Conservation (phyloP, 164 flowering plant species). For the Vitis labrusca region DNA sequence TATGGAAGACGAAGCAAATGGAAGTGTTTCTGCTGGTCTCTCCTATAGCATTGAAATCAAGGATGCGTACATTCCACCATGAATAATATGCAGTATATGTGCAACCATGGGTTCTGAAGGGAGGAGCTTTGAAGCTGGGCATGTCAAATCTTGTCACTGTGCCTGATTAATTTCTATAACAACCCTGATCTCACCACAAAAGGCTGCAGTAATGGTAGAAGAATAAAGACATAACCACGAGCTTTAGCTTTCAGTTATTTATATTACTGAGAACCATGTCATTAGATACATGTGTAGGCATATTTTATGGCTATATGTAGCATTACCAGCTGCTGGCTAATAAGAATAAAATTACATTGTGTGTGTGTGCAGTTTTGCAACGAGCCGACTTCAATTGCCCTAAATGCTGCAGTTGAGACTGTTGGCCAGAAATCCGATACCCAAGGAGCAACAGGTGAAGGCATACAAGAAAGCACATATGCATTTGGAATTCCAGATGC, state of each 20-base stretch:
- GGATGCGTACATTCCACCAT: slow-evolving; percentile 76
- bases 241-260: no score
- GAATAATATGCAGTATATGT: slow-evolving; percentile 68
- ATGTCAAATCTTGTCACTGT: background rate
- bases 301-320: no score
- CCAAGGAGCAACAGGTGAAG: slow-evolving; percentile 13
- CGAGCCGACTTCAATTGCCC: slow-evolving; percentile 63
- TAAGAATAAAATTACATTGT: background rate
- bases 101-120: slow-evolving; percentile 54
- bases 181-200: no score
- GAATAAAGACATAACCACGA: no score
- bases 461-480: background rate
- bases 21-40: slow-evolving; percentile 33
- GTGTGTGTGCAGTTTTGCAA: slow-evolving; percentile 59
- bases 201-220: no score
- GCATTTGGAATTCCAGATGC: slow-evolving; percentile 53
- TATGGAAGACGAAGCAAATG: slow-evolving; percentile 20
- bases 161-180: background rate
- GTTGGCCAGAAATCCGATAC: slow-evolving; percentile 28
- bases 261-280: no score
- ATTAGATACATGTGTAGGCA: no score
- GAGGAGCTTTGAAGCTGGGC: slow-evolving; percentile 81
- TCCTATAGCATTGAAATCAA: slow-evolving; percentile 78
- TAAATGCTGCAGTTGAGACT: slow-evolving; percentile 71
- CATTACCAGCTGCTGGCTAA: no score